A percentile compares a stretch with the other conserved stretches of the same genome.
These are phyloP conservation scores for Lenwebbia sp. DNA, from an alignment of 345 rosid genomes.

Conservation along the genomic window DNA sequence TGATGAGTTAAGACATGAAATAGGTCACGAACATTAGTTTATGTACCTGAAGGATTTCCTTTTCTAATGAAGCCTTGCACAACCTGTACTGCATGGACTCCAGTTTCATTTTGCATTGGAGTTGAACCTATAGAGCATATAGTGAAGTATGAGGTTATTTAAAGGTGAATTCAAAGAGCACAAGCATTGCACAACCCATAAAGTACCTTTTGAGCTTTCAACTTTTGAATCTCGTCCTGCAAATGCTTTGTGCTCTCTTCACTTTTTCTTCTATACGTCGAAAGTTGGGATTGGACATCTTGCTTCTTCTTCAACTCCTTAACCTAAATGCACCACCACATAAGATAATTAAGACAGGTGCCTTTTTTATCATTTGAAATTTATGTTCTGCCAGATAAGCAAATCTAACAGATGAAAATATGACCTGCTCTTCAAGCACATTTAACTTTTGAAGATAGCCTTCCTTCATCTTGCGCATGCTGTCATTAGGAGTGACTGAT, in stretches of 20 bases:
- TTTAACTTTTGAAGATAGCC: constrained; percentile 43
- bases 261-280: constrained; percentile 43
- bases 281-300: constrained; percentile 38
- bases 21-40: not conserved
- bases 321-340: constrained; percentile 24
- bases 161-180: constrained; percentile 58
- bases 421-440: constrained; percentile 48
- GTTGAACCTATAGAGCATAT: constrained; percentile 52
- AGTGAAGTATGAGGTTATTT: constrained; percentile 3
- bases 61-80: constrained; percentile 59
- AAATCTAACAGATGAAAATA: not conserved
- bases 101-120: constrained; percentile 82
- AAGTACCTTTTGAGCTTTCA: constrained; percentile 76
- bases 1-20: not conserved
- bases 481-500: constrained; percentile 33
- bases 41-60: constrained; percentile 82
- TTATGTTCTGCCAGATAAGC: not conserved
- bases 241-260: constrained; percentile 33
- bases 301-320: constrained; percentile 57
- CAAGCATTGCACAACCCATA: not conserved
- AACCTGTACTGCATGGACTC: constrained; percentile 73
- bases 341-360: not conserved
- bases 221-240: constrained; percentile 55
- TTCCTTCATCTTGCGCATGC: constrained; percentile 32
- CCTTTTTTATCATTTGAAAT: not conserved